Evolutionary conservation across 1,139 yeast genomes (phyloP).

Genomic region (Kodamaea derodonti): DNA sequence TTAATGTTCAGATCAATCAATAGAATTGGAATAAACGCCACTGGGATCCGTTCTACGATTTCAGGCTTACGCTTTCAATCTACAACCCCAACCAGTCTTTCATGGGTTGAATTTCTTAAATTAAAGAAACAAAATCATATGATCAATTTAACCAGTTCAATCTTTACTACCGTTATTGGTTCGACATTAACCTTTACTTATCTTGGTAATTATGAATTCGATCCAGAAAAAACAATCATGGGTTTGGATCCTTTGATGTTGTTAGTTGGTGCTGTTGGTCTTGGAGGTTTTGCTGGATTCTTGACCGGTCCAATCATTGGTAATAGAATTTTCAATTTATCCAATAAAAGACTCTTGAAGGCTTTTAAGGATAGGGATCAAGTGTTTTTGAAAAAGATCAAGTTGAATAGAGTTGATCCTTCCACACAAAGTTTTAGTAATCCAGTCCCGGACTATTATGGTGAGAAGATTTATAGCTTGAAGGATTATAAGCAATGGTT

Average conservation of each 20-base stretch:
- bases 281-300: slow-evolving; percentile 77
- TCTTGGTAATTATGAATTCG: slow-evolving; percentile 78
- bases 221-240: slow-evolving; percentile 77
- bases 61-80: slow-evolving; percentile 8
- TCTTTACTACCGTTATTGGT: slow-evolving; percentile 64
- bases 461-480: slow-evolving; percentile 87
- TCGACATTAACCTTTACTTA: slow-evolving; percentile 71
- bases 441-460: slow-evolving; percentile 97
- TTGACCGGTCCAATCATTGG: slow-evolving; percentile 84
- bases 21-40: slow-evolving; percentile 1
- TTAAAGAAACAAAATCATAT: slow-evolving; percentile 74
- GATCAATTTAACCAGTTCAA: slow-evolving; percentile 64
- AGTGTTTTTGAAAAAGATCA: slow-evolving; percentile 68
- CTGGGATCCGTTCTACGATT: not conserved
- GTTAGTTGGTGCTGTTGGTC: slow-evolving; percentile 59
- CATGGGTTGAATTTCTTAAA: slow-evolving; percentile 77
- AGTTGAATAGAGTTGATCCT: slow-evolving; percentile 84
- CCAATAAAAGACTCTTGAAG: slow-evolving; percentile 44
- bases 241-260: slow-evolving; percentile 88
- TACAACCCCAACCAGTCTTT: slow-evolving; percentile 19
- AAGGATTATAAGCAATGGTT: slow-evolving; percentile 92
- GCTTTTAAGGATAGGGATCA: slow-evolving; percentile 61
- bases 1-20: not conserved
- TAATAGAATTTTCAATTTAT: slow-evolving; percentile 56
- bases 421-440: slow-evolving; percentile 87